These are phyloP conservation scores for Lippia alba DNA, from an alignment of 305 asterid species.

Conservation along the genomic window DNA sequence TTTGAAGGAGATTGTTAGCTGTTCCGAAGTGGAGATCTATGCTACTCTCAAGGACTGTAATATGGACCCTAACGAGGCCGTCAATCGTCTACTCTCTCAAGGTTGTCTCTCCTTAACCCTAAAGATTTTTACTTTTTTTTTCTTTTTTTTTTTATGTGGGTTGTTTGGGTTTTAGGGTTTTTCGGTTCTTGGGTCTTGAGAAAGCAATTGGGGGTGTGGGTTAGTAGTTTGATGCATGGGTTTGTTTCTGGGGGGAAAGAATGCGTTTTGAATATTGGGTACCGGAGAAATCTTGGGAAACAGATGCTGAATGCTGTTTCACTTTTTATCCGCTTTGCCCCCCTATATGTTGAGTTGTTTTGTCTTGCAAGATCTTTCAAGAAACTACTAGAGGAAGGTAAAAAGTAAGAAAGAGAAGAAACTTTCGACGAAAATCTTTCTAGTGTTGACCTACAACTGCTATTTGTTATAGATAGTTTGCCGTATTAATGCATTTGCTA, in stretches of 20 bases:
- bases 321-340: neutral
- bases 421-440: slow-evolving; percentile 9
- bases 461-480: neutral
- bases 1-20: slow-evolving; percentile 87
- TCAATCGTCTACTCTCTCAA: slow-evolving; percentile 79
- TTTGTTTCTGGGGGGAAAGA: neutral
- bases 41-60: slow-evolving; percentile 87
- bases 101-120: slow-evolving; percentile 53
- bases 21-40: slow-evolving; percentile 91
- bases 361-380: neutral
- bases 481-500: slow-evolving; percentile 12
- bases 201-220: neutral
- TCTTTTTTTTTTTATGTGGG: neutral
- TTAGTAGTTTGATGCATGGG: slow-evolving; percentile 16
- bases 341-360: neutral
- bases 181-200: neutral
- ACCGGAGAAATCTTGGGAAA: slow-evolving; percentile 9
- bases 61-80: slow-evolving; percentile 98
- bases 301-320: neutral
- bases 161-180: neutral
- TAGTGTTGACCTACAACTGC: slow-evolving; percentile 2
- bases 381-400: neutral
- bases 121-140: neutral
- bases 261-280: slow-evolving; percentile 4
- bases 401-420: neutral